Base-by-base conservation (phyloP, 2,329 filamentous ascomycete species). In the Exserohilum rostratum region DNA sequence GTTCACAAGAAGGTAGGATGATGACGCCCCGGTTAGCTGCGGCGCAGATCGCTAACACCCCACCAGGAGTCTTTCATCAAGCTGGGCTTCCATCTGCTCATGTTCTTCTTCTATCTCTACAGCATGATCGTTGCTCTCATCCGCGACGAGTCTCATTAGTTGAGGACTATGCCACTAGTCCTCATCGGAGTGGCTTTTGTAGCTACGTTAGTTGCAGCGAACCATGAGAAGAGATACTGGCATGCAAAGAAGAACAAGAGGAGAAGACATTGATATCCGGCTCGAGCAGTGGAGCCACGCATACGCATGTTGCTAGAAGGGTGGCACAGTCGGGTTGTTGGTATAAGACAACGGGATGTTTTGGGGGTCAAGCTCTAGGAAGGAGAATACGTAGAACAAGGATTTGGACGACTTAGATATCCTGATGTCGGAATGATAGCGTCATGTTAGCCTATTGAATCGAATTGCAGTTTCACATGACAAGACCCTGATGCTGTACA, bases 61-160 rank as follows among this genome's bases (percentile, higher is more conserved):
- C 6, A 12, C 7, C 34, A 96, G 93, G 95, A 99, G 86, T 98
- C 95, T 0, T 99, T 99, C 78, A 88, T 95, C 82, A 99, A 99
- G 83, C 90, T 99, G 38, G 95, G 93, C 52, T 99, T 99, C 85
- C 95, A 99, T 79, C 83, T 99, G 57, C 78, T 99, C 80, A 97
- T 99, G 92, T 99, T 99, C 86, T 99, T 99, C 87, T 99, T 98
- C 86, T 99, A 99, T 82, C 89, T 99, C 53, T 96, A 96, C 86
- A 96, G 90, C 88, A 96, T 95, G 90, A 95, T 95, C 68, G 93
- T 97, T 62, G 93, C 95, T 65, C 85, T 99, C 61, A 99, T 99
- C 82, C 88, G 90, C 73, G 95, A 98, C 78, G 95, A 99, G 81
- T 86, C 90, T 57, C 86, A 92, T 79, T 96, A 66, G 74, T 70